Conservation (phyloP, 1,139 yeast species). For the Geotrichum reessii region DNA sequence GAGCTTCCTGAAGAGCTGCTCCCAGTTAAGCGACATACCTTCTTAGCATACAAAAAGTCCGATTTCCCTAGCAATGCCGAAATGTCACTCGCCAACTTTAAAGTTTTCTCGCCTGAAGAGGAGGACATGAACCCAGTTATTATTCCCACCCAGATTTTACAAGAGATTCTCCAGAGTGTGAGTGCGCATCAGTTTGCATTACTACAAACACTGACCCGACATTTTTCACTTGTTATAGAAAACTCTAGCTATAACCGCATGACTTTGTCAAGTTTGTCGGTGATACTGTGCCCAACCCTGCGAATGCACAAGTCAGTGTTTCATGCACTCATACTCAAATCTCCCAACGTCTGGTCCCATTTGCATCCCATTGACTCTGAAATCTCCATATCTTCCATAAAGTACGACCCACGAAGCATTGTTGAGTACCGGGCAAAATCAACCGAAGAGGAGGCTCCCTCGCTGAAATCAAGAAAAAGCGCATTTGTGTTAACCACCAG, state of each 20-base stretch:
- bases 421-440: neutral
- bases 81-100: conserved; percentile 3
- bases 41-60: conserved; percentile 17
- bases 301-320: conserved; percentile 27
- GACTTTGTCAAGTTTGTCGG: conserved; percentile 32
- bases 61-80: conserved; percentile 4
- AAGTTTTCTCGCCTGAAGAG: conserved; percentile 18
- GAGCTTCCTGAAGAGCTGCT: conserved; percentile 74
- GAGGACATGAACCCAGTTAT: conserved; percentile 20
- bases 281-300: conserved; percentile 34
- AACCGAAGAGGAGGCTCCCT: neutral
- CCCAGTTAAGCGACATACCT: conserved; percentile 21
- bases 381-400: neutral
- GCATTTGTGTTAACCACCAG: neutral
- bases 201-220: conserved; percentile 28
- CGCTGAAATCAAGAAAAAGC: neutral
- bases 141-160: conserved; percentile 25
- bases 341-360: conserved; percentile 24
- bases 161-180: conserved; percentile 25
- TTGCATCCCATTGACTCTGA: conserved; percentile 18
- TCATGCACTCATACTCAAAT: conserved; percentile 24
- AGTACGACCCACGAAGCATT: conserved; percentile 8
- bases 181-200: conserved; percentile 29
- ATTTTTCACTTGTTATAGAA: conserved; percentile 25
- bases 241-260: conserved; percentile 27